Evolutionary conservation across 2,329 filamentous ascomycete genomes (phyloP).

Genomic region (Sclerotiophoma versabilis): DNA sequence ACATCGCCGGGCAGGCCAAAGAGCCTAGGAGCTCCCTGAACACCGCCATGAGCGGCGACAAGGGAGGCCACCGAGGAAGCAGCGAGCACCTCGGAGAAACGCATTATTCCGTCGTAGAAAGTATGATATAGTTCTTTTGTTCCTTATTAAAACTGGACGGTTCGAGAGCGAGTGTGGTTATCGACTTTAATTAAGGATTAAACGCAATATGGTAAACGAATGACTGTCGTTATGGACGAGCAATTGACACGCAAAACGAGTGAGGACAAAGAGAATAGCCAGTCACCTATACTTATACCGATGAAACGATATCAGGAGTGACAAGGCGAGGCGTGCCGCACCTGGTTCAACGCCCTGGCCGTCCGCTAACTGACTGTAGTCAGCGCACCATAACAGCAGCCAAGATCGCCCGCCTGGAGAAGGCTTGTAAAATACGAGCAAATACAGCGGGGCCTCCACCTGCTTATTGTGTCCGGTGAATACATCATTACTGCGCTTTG

Average conservation of each 20-base stretch:
- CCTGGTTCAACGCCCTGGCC: conserved; percentile 23
- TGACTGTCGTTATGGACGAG: conserved; percentile 34
- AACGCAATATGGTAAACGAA: conserved; percentile 29
- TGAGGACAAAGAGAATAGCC: conserved; percentile 17
- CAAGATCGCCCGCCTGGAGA: conserved; percentile 28
- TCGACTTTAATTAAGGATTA: conserved; percentile 26
- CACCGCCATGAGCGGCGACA: conserved; percentile 42
- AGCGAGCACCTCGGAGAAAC: conserved; percentile 38
- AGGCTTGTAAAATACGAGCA: conserved; percentile 23
- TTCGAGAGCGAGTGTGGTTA: conserved; percentile 26
- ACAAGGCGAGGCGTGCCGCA: conserved; percentile 27
- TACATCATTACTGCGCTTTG: conserved; percentile 3
- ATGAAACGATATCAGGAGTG: conserved; percentile 15
- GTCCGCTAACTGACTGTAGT: conserved; percentile 22
- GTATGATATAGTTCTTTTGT: conserved; percentile 2
- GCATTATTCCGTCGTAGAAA: conserved; percentile 33
- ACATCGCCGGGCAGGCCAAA: conserved; percentile 43
- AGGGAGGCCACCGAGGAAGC: conserved; percentile 38
- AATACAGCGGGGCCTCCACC: conserved; percentile 17
- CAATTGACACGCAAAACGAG: conserved; percentile 35
- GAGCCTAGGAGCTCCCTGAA: conserved; percentile 42
- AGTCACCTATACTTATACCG: conserved; percentile 31
- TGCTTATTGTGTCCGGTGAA: conserved; percentile 1
- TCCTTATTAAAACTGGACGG: conserved; percentile 6
- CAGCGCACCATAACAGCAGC: conserved; percentile 27